Base-by-base conservation (phyloP, 208 protist genomes). In the Leishmania mexicana region DNA sequence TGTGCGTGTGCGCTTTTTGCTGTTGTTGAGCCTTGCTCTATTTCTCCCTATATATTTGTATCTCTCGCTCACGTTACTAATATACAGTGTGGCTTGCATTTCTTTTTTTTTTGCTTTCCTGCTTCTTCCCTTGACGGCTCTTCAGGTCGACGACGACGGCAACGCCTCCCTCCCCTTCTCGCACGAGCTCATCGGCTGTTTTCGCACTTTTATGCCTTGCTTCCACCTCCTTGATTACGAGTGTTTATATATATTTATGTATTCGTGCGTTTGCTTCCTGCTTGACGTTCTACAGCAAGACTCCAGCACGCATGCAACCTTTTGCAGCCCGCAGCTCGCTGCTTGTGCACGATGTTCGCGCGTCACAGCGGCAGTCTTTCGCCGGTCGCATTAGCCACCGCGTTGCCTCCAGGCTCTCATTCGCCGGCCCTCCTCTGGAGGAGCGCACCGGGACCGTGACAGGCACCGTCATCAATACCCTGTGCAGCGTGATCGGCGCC, bases 401-500 rank as follows among this genome's bases (percentile, higher is more conserved):
- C 47, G 86, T 95, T 24, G 91, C 86, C 28, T 82, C 81, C 1
- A 77, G 88, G 24, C 87, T 95, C 40, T 95, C 92, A 60, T 82
- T 89, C 51, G 81, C 84, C 35, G 87, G 86, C 6, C 78, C 85
- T 10, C 80, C 54, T 19, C 78, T 83, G 62, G 82, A 82, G 17
- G 35, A 31, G 24, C 85, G 90, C 17, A 54, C 84, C 35, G 92
- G 88, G 78, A 89, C 92, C 17, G 73, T 94, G 3, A 47, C 72
- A 17, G 92, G 89, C 24, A 87, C 88, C 38, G 78, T 81, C 77
- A 81, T 96, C 64, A 96, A 96, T 79, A 96, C 92, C 10, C 77
- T 94, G 1, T 94, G 90, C 81, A 96, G 93, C 81, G 89, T 96
- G 11, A 91, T 96, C 77, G 92, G 92, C 21, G 92, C 92, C 8